Evolutionary conservation across 192 early-diverging fungal genomes (phyloP).

Genomic region (Thamnidium elegans): DNA sequence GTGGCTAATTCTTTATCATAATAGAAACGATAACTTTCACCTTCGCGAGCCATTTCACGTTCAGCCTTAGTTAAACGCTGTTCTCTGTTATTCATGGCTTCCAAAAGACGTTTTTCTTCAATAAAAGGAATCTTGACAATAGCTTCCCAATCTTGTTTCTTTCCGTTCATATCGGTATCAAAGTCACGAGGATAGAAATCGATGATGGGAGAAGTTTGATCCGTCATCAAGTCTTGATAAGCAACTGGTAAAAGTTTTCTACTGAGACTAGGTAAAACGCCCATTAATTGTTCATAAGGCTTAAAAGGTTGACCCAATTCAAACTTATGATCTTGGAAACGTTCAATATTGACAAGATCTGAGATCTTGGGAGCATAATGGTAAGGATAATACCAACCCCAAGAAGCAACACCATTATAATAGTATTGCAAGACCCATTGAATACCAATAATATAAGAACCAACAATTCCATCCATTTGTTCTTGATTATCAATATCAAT

Average conservation of each 20-base stretch:
- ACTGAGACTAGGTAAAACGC: constrained; percentile 88
- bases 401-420: constrained; percentile 92
- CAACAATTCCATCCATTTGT: constrained; percentile 58
- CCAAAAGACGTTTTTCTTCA: constrained; percentile 80
- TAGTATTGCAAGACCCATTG: constrained; percentile 99
- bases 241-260: constrained; percentile 77
- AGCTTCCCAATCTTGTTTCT: constrained; percentile 97
- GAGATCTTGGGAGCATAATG: constrained; percentile 96
- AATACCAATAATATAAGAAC: constrained; percentile 85
- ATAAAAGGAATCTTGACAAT: constrained; percentile 99
- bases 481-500: constrained; percentile 41
- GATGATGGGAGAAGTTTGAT: constrained; percentile 82
- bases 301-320: constrained; percentile 84
- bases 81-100: constrained; percentile 74
- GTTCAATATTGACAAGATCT: constrained; percentile 49
- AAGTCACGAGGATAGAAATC: constrained; percentile 95
- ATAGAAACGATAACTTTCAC: constrained; percentile 63
- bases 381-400: constrained; percentile 98
- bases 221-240: constrained; percentile 81
- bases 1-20: constrained; percentile 38
- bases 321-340: constrained; percentile 68
- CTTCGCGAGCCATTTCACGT: constrained; percentile 53
- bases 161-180: constrained; percentile 95
- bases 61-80: constrained; percentile 59
- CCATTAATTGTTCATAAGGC: constrained; percentile 98